Conservation (phyloP, 805 yeast species). For the Ogataea neopini region DNA sequence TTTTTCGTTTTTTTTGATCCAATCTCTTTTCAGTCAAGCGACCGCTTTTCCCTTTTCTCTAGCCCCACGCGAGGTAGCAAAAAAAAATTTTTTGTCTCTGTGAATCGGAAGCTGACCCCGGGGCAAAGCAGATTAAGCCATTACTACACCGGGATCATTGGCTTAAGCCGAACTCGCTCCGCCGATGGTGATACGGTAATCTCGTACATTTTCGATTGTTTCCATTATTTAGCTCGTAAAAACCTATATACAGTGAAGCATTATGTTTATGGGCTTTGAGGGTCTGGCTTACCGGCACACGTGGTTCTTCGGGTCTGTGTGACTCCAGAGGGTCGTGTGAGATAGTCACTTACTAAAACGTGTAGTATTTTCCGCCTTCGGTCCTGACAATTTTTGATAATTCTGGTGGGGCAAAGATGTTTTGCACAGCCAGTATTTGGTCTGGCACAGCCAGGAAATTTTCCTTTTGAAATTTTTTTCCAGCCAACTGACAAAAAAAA, state of each 20-base stretch:
- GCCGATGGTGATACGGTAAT: no score
- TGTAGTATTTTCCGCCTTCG: background rate
- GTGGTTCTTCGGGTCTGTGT: background rate
- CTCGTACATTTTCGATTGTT: background rate
- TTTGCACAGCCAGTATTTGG: background rate
- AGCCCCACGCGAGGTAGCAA: background rate
- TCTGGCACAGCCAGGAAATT: background rate
- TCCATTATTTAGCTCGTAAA: no score
- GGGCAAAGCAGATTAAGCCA: no score
- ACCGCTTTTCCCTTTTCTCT: slow-evolving; percentile 10
- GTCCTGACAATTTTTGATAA: background rate
- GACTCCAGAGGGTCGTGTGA: background rate
- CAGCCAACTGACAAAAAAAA: no score
- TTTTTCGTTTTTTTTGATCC: slow-evolving; percentile 1
- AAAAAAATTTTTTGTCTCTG: background rate
- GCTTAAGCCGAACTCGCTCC: background rate
- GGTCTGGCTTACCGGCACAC: no score
- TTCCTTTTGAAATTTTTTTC: no score
- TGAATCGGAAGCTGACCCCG: background rate
- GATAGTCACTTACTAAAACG: background rate
- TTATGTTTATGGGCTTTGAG: no score
- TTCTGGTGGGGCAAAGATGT: background rate
- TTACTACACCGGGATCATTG: background rate
- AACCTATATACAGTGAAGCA: no score
- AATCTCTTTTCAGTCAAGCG: slow-evolving; percentile 9